These are phyloP conservation scores for Achaetomium macrosporum DNA, from an alignment of 2,329 filamentous ascomycete species.

Conservation along the genomic window DNA sequence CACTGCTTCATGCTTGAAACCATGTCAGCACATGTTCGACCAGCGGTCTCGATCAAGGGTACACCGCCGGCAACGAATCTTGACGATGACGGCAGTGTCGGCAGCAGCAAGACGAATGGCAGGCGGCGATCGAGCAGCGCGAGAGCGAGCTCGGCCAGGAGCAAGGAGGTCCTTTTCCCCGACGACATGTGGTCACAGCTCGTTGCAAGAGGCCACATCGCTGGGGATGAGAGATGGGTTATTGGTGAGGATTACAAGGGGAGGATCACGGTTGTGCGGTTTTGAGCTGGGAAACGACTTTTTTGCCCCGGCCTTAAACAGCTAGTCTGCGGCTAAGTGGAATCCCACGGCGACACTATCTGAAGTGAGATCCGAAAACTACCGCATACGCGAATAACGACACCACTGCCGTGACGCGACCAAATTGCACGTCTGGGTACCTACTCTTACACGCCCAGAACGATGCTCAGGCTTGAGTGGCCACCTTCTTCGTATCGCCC, in stretches of 20 bases:
- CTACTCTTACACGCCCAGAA: too few relatives aligned
- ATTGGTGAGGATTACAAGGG: conserved; percentile 50
- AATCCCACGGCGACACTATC: too few relatives aligned
- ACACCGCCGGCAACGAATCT: not conserved
- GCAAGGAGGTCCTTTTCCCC: conserved; percentile 36
- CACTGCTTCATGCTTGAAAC: conserved; percentile 44
- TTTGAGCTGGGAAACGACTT: conserved; percentile 30
- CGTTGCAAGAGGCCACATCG: conserved; percentile 47
- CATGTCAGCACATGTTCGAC: conserved; percentile 39
- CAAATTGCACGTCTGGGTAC: too few relatives aligned
- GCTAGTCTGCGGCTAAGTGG: too few relatives aligned
- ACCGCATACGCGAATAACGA: too few relatives aligned
- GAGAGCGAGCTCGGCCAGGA: conserved; percentile 3
- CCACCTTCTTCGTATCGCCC: too few relatives aligned
- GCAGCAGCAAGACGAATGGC: conserved; percentile 24
- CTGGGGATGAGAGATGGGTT: conserved; percentile 56
- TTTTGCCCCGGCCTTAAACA: too few relatives aligned
- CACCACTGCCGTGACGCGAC: too few relatives aligned
- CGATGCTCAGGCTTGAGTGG: too few relatives aligned
- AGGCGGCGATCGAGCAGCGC: conserved; percentile 22
- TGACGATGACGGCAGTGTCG: not conserved
- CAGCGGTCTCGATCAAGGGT: conserved; percentile 33
- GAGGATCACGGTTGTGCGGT: conserved; percentile 48
- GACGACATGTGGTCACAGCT: conserved; percentile 44
- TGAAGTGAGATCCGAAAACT: too few relatives aligned